phyloP scores from a whole-genome alignment of 495 filamentous ascomycete species.

The Oidiodendron maius region DNA sequence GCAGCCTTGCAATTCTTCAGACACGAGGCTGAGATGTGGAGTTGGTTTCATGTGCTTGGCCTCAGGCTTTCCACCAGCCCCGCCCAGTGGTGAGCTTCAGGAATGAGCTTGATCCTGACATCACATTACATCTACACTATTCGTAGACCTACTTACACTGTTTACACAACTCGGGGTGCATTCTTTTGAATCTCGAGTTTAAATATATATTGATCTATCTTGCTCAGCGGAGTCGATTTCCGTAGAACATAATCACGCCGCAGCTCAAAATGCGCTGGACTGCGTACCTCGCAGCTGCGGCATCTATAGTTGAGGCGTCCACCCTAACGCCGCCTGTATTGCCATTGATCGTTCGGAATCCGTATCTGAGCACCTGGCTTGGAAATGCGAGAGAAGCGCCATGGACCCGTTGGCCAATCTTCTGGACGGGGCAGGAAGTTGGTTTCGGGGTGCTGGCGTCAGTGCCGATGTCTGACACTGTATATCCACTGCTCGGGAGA shows the following conservation, averaged over 20 bases:
- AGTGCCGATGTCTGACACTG: slow-evolving; percentile 58
- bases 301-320: slow-evolving; percentile 34
- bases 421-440: slow-evolving; percentile 71
- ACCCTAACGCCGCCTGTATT: slow-evolving; percentile 72
- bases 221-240: too few species aligned
- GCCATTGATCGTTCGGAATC: slow-evolving; percentile 83
- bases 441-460: slow-evolving; percentile 78
- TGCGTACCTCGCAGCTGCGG: slow-evolving; percentile 26
- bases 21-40: too few species aligned
- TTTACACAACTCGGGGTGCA: too few species aligned
- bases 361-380: slow-evolving; percentile 88
- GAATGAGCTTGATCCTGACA: too few species aligned
- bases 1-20: too few species aligned
- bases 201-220: too few species aligned
- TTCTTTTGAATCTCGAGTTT: too few species aligned
- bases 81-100: too few species aligned
- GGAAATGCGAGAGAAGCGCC: slow-evolving; percentile 69
- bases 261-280: slow-evolving; percentile 19
- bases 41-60: too few species aligned
- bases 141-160: too few species aligned
- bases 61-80: too few species aligned
- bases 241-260: not conserved
- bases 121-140: too few species aligned
- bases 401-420: slow-evolving; percentile 94
- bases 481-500: slow-evolving; percentile 85